These are phyloP conservation scores for Bipolaris cookei DNA, from an alignment of 2,329 filamentous ascomycete genomes.

Conservation along the genomic window DNA sequence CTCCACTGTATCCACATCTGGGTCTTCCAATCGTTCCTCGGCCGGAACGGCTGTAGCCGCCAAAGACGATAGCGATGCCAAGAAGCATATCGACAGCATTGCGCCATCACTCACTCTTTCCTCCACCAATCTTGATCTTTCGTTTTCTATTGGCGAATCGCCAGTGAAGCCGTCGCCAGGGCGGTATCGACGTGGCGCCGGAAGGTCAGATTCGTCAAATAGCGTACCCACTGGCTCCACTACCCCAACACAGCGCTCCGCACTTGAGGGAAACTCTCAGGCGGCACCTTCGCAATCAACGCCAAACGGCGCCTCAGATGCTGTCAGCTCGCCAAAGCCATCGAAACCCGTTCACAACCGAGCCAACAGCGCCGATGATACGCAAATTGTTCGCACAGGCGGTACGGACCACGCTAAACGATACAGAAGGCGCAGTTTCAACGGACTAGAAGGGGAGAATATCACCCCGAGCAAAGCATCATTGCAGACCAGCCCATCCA, in stretches of 20 bases:
- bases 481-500: conserved; percentile 18
- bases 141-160: conserved; percentile 62
- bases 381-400: conserved; percentile 64
- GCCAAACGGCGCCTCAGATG: conserved; percentile 62
- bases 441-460: conserved; percentile 61
- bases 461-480: conserved; percentile 27
- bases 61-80: conserved; percentile 58
- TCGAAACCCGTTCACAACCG: conserved; percentile 59
- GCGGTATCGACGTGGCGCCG: conserved; percentile 76
- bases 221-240: conserved; percentile 38
- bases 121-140: conserved; percentile 60
- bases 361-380: conserved; percentile 72
- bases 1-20: conserved; percentile 56
- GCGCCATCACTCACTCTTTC: conserved; percentile 59
- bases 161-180: conserved; percentile 75
- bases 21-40: conserved; percentile 58
- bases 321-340: conserved; percentile 25
- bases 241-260: conserved; percentile 43
- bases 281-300: conserved; percentile 63
- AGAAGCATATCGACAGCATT: conserved; percentile 46
- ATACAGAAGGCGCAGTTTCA: conserved; percentile 83
- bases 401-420: conserved; percentile 73
- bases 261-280: conserved; percentile 49
- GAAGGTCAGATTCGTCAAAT: conserved; percentile 59
- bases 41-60: conserved; percentile 44